Evolutionary conservation across 192 early-diverging fungal genomes (phyloP).

Genomic region (Backusella mclennaniae): DNA sequence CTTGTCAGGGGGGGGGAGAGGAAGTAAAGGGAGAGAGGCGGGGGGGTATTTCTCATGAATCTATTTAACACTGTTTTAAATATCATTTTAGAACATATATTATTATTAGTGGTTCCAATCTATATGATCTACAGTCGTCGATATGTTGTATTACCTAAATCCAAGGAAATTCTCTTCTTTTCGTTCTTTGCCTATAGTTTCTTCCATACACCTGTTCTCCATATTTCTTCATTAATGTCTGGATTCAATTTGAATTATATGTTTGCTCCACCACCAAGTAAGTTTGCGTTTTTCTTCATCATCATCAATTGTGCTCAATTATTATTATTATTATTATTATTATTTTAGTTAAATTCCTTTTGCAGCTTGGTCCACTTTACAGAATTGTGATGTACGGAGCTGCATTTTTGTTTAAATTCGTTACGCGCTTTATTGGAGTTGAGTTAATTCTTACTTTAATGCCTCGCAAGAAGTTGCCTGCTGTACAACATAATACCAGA

Average conservation of each 20-base stretch:
- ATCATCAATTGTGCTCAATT: no score
- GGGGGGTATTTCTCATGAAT: neutral
- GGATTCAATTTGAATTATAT: constrained; percentile 53
- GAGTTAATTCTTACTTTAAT: constrained; percentile 9
- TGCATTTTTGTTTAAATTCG: constrained; percentile 28
- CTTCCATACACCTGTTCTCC: constrained; percentile 49
- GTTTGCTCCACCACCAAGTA: constrained; percentile 51
- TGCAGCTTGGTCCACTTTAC: constrained; percentile 26
- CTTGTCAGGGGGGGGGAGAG: neutral
- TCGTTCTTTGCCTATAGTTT: constrained; percentile 49
- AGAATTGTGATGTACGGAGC: constrained; percentile 28
- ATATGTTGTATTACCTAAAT: constrained; percentile 47
- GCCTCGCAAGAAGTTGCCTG: constrained; percentile 7
- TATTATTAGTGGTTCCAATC: constrained; percentile 45
- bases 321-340: neutral
- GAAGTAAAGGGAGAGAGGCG: neutral
- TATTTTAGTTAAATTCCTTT: constrained; percentile 25
- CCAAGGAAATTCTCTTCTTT: constrained; percentile 43
- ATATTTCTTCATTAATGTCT: constrained; percentile 38
- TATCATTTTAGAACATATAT: constrained; percentile 39
- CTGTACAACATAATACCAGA: neutral
- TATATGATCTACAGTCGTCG: constrained; percentile 53
- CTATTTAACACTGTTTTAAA: no score
- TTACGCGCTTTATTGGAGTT: constrained; percentile 27
- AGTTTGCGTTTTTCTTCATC: neutral